Evolutionary conservation across 2,329 filamentous ascomycete species (phyloP).

Genomic region (Phialocephala subalpina): DNA sequence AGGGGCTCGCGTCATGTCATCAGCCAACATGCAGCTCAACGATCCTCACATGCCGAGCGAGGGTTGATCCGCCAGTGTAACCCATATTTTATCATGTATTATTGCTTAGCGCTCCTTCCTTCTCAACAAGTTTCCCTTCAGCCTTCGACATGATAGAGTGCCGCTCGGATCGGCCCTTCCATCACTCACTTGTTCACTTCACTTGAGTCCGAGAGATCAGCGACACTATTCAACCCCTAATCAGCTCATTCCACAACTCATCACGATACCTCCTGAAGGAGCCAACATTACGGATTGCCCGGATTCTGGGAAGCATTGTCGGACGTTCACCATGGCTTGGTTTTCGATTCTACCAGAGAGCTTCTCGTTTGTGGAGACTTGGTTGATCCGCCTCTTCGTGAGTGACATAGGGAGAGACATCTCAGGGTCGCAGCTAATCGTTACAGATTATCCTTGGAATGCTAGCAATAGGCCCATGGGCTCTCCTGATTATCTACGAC

Average conservation of each 20-base stretch:
- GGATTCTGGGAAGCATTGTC: not conserved
- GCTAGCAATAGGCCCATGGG: conserved; percentile 69
- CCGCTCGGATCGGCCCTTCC: not conserved
- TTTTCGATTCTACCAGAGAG: conserved; percentile 70
- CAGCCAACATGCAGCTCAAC: conserved; percentile 3
- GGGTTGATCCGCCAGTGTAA: not conserved
- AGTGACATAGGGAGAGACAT: conserved; percentile 36
- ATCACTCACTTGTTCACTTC: conserved; percentile 6
- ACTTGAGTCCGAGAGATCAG: conserved; percentile 3
- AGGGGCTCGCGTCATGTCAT: not conserved
- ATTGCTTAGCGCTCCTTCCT: not conserved
- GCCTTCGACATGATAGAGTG: conserved; percentile 16
- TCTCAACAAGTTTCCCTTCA: not conserved
- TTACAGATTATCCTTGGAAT: conserved; percentile 65
- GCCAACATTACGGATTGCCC: not conserved
- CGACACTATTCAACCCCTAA: not conserved
- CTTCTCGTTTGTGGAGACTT: conserved; percentile 65
- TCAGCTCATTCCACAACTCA: conserved; percentile 9
- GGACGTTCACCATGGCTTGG: conserved; percentile 59
- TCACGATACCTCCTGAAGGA: not conserved
- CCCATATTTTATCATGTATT: not conserved
- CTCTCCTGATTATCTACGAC: conserved; percentile 69
- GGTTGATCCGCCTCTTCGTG: conserved; percentile 70
- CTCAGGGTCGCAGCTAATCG: conserved; percentile 17
- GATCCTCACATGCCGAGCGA: not conserved